Evolutionary conservation across 805 yeast species (phyloP), one percentile per base, ranked within the genome.

Genomic region (Yueomyces sinensis): DNA sequence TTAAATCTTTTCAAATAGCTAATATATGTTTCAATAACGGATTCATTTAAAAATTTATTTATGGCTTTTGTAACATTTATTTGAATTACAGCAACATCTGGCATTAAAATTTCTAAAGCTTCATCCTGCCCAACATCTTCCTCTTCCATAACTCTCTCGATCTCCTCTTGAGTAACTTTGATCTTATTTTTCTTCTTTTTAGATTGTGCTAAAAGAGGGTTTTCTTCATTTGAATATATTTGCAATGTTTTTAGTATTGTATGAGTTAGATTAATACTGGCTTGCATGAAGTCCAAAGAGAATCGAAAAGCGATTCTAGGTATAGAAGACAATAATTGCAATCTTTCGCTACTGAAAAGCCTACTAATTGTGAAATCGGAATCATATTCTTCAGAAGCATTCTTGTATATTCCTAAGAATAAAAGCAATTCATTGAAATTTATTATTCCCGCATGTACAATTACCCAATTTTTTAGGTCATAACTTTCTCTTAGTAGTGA

Each of bases 401-500:
- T 17, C 17, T 39, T 37, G 54, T 76, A 64, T 5, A 60, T 56
- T 2, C 57, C 53, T 1, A 65, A 50, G 3, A 66, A 49, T 9
- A 66, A 46, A 4, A 89, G 56, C 25, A 86, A 54, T 41, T 81
- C 82, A 18, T 68, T 67, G 50, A 82, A 73, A 36, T 82, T 70
- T 29, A 72, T 62, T 69, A 82, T 70, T 2, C 76, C 70, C 1
- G 86, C 82, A 42, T 80, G 84, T 4, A 76, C 68, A 2, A 82
- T 63, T 34, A 72, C 70, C 65, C 74, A 74, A 37, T 70, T 65
- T 33, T 63, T 67, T 13, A 50, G 42, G 11, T 60, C 64, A 29
- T 42, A 56, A 9, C 72, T 59, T 13, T 60, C 61, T 33, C 72
- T 56, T 23, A 64, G 35, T 28, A 52, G 45, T 16, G 58, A 52